Conservation (phyloP, 2,329 filamentous ascomycete genomes). For the Colletotrichum shisoi region DNA sequence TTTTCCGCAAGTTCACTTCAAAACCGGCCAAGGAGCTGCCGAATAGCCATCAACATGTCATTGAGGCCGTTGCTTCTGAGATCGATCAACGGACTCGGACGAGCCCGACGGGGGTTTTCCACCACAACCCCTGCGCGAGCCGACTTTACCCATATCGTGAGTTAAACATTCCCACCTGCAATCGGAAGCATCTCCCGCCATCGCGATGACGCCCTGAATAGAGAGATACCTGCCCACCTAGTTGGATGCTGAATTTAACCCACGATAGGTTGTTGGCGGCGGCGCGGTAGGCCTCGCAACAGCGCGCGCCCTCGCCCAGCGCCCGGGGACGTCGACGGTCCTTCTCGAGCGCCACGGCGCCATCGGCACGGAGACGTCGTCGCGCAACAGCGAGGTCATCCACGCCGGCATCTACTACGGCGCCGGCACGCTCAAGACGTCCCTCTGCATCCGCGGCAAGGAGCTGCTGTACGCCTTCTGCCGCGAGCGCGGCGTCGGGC, state of each 20-base stretch:
- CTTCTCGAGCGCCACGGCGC: slow-evolving; percentile 80
- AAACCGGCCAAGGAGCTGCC: neutral
- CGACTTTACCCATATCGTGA: slow-evolving; percentile 59
- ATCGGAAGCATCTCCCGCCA: slow-evolving; percentile 11
- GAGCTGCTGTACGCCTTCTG: slow-evolving; percentile 82
- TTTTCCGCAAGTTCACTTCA: neutral
- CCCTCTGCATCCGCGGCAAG: slow-evolving; percentile 80
- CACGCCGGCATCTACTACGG: slow-evolving; percentile 96
- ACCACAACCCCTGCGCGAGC: slow-evolving; percentile 46
- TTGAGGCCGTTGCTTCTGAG: slow-evolving; percentile 6
- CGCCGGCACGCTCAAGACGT: slow-evolving; percentile 76
- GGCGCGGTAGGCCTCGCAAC: slow-evolving; percentile 81
- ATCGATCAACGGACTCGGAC: slow-evolving; percentile 8
- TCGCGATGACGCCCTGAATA: neutral
- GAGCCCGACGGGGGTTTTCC: slow-evolving; percentile 46
- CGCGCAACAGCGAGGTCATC: slow-evolving; percentile 93
- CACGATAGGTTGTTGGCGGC: slow-evolving; percentile 61
- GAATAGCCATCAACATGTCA: slow-evolving; percentile 18
- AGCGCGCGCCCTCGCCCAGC: slow-evolving; percentile 74
- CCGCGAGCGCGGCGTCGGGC: slow-evolving; percentile 68
- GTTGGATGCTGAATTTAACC: neutral
- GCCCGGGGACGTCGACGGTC: slow-evolving; percentile 70
- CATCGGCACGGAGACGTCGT: slow-evolving; percentile 85
- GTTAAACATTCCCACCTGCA: slow-evolving; percentile 36
- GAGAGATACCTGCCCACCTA: too few relatives aligned